Evolutionary conservation across 1,284 basidiomycete species (phyloP).

Genomic region (Volvariella volvacea): DNA sequence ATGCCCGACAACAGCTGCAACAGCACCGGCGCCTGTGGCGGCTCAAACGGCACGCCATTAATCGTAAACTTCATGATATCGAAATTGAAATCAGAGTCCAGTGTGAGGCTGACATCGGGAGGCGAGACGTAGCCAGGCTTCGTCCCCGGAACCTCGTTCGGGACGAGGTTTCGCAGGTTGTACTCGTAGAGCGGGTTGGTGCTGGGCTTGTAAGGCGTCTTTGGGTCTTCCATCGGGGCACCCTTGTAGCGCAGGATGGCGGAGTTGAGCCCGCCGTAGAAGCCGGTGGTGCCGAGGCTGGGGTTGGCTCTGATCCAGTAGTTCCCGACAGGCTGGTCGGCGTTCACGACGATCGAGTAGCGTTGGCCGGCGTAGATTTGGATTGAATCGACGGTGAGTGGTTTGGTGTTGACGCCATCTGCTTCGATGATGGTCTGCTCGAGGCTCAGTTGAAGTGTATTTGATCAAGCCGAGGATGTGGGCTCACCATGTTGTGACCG

Average conservation of each 20-base stretch:
- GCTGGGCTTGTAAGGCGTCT: no score
- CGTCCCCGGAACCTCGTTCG: conserved; percentile 20
- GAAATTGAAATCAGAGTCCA: conserved; percentile 18
- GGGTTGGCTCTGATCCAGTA: conserved; percentile 42
- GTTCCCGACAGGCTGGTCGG: conserved; percentile 31
- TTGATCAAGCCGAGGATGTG: not conserved
- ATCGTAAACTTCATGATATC: conserved; percentile 18
- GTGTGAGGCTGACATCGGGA: conserved; percentile 20
- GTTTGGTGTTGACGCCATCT: conserved; percentile 37
- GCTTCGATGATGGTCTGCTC: conserved; percentile 39
- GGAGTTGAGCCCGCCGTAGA: conserved; percentile 27
- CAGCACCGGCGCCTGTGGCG: conserved; percentile 37
- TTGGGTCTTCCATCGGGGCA: no score
- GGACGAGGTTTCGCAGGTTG: no score
- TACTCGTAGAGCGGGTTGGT: no score
- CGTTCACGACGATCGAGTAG: conserved; percentile 31
- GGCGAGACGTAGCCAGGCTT: no score
- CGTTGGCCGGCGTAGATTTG: conserved; percentile 34
- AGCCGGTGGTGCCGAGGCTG: conserved; percentile 21
- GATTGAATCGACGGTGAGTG: conserved; percentile 32
- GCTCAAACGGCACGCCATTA: conserved; percentile 26
- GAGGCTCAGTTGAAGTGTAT: conserved; percentile 1
- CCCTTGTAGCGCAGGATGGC: conserved; percentile 33
- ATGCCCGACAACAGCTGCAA: conserved; percentile 47
- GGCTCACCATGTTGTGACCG: conserved; percentile 26